Evolutionary conservation across 306 rosid genomes (phyloP).

Genomic region (Fragaria nilgerrensis): DNA sequence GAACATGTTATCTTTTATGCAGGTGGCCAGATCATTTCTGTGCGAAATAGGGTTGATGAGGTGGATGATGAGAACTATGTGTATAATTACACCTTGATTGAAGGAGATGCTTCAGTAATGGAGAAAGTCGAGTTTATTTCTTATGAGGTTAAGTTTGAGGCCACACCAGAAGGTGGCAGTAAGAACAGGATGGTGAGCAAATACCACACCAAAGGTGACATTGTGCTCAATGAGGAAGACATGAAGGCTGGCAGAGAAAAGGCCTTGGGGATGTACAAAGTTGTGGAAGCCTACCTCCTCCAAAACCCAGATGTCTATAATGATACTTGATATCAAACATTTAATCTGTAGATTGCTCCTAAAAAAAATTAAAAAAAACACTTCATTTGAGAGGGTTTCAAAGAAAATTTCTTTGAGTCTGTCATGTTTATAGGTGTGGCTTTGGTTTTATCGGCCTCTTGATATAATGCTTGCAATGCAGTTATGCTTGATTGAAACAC

Average conservation of each 20-base stretch:
- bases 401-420: background rate
- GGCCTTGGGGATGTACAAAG: conserved; percentile 37
- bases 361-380: background rate
- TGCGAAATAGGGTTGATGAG: conserved; percentile 30
- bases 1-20: background rate
- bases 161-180: conserved; percentile 35
- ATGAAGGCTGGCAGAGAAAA: conserved; percentile 36
- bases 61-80: conserved; percentile 14
- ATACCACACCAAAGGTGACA: conserved; percentile 36
- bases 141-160: conserved; percentile 40
- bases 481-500: background rate
- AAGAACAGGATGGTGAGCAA: conserved; percentile 33
- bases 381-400: too few species aligned
- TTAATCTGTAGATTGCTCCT: background rate
- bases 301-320: conserved; percentile 34
- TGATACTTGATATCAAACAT: conserved; percentile 8
- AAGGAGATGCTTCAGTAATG: conserved; percentile 20
- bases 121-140: conserved; percentile 37
- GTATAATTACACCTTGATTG: conserved; percentile 16
- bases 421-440: background rate
- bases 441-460: background rate
- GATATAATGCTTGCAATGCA: background rate
- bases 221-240: conserved; percentile 39
- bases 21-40: conserved; percentile 11
- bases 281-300: conserved; percentile 36